Evolutionary conservation across 192 early-diverging fungal genomes (phyloP).

Genomic region (Coemansia sp.): DNA sequence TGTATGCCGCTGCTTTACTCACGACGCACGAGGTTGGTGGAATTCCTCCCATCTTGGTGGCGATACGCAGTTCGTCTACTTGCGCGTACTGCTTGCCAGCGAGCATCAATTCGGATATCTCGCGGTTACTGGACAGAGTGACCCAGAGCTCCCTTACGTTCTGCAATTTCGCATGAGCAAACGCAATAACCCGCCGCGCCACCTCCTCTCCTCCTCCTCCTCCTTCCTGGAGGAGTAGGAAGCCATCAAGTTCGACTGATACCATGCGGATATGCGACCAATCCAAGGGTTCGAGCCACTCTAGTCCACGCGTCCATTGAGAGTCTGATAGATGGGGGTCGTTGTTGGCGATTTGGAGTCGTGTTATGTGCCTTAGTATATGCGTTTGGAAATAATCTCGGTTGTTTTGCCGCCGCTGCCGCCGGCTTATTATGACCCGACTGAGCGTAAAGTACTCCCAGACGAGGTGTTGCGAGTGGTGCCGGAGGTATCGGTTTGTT

Average conservation of each 20-base stretch:
- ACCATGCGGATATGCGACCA: slow-evolving; percentile 32
- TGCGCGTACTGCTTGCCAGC: background rate
- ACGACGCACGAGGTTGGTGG: no score
- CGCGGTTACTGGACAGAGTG: slow-evolving; percentile 2
- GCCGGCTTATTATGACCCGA: slow-evolving; percentile 12
- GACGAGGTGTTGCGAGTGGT: background rate
- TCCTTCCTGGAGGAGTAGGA: no score
- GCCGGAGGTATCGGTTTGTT: slow-evolving; percentile 6
- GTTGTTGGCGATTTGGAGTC: slow-evolving; percentile 26
- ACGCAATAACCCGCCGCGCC: slow-evolving; percentile 3
- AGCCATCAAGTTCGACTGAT: slow-evolving; percentile 24
- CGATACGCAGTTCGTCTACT: slow-evolving; percentile 16
- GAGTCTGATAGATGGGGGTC: no score
- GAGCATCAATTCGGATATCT: background rate
- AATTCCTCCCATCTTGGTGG: no score
- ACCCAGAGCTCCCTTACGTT: slow-evolving; percentile 24
- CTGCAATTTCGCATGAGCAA: slow-evolving; percentile 6
- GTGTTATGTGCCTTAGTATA: no score
- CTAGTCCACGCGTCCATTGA: no score
- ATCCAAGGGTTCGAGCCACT: no score
- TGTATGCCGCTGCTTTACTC: background rate
- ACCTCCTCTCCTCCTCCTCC: background rate
- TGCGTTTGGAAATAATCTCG: background rate
- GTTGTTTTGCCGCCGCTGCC: no score
- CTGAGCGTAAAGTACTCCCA: slow-evolving; percentile 41